phyloP scores from a whole-genome alignment of 257 asterid genomes.

The Ballota nigra region DNA sequence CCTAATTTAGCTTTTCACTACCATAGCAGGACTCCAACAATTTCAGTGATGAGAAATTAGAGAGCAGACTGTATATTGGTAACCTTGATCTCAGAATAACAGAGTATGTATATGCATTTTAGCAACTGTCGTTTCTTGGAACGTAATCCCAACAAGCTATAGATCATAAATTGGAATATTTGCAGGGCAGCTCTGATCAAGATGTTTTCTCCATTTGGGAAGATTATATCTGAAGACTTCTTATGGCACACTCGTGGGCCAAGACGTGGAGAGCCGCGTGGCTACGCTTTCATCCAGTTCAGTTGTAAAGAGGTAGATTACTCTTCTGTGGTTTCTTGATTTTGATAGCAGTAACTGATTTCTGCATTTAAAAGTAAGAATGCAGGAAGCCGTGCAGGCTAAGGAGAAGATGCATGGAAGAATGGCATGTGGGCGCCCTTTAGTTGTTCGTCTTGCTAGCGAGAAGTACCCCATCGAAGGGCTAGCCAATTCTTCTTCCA shows the following conservation, averaged over 20 bases:
- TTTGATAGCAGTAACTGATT: slow-evolving; percentile 35
- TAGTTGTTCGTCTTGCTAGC: slow-evolving; percentile 76
- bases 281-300: slow-evolving; percentile 63
- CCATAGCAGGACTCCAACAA: slow-evolving; percentile 47
- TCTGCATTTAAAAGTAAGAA: slow-evolving; percentile 76
- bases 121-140: neutral
- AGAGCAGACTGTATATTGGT: slow-evolving; percentile 76
- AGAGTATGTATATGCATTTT: slow-evolving; percentile 28
- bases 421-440: slow-evolving; percentile 48
- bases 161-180: neutral
- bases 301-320: slow-evolving; percentile 77
- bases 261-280: slow-evolving; percentile 58
- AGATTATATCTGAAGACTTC: slow-evolving; percentile 72
- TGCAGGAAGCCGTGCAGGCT: slow-evolving; percentile 90
- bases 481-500: slow-evolving; percentile 38
- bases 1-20: slow-evolving; percentile 6
- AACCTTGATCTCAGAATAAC: slow-evolving; percentile 88
- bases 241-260: slow-evolving; percentile 97
- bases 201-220: slow-evolving; percentile 80
- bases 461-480: slow-evolving; percentile 55
- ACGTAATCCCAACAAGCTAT: neutral
- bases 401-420: slow-evolving; percentile 94
- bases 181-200: slow-evolving; percentile 76
- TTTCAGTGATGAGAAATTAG: slow-evolving; percentile 49
- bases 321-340: neutral